A percentile compares a stretch with the other conserved stretches of the same genome.
phyloP scores from a whole-genome alignment of 73 alveolate genomes.

The Tetrahymena thermophila region DNA sequence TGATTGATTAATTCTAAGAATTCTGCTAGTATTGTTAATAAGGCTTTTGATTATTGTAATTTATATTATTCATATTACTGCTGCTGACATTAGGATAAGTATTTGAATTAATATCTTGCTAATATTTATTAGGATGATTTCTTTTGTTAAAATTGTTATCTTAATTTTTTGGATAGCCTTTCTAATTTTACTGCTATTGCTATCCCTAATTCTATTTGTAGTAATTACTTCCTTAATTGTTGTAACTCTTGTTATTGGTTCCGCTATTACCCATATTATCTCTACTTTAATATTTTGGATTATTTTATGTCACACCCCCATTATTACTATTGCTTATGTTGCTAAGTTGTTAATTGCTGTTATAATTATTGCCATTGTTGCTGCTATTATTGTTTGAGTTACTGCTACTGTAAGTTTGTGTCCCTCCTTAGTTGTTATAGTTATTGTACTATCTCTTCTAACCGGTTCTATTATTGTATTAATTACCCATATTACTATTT shows the following conservation, averaged over 20 bases:
- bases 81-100: background rate
- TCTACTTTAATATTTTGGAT: background rate
- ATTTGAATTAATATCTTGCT: background rate
- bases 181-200: background rate
- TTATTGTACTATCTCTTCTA: background rate
- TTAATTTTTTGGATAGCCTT: background rate
- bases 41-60: background rate
- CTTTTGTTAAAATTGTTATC: background rate
- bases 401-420: background rate
- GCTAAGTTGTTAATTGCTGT: background rate
- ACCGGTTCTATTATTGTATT: background rate
- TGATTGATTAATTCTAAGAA: background rate
- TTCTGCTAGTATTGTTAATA: background rate
- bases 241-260: background rate
- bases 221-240: background rate
- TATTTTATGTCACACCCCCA: background rate
- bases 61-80: background rate
- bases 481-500: background rate
- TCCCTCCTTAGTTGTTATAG: background rate
- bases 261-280: background rate
- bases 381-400: background rate
- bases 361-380: background rate
- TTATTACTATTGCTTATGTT: background rate
- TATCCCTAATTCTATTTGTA: background rate
- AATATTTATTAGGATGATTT: background rate